phyloP scores from a whole-genome alignment of 225 moss, liverwort and hornwort species.

The Sphagnum tenellum region DNA sequence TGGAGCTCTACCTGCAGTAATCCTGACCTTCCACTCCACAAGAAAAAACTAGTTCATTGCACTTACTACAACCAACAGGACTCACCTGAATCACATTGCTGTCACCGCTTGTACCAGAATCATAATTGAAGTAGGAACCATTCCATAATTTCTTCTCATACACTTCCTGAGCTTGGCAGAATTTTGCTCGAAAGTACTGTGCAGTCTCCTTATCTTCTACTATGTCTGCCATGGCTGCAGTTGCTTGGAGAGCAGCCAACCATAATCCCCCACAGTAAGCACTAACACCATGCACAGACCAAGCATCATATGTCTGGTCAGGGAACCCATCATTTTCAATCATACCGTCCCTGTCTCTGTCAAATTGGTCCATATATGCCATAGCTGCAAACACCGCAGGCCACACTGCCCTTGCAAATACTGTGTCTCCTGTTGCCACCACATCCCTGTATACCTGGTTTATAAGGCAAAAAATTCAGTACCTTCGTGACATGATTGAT shows the following conservation, averaged over 20 bases:
- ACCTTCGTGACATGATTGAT: too few relatives aligned
- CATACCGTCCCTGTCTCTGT: slow-evolving; percentile 83
- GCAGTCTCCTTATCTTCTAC: slow-evolving; percentile 71
- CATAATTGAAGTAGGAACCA: slow-evolving; percentile 85
- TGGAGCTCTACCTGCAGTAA: too few relatives aligned
- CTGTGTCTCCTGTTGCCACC: slow-evolving; percentile 79
- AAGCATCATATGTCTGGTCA: slow-evolving; percentile 95
- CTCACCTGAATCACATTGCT: slow-evolving; percentile 79
- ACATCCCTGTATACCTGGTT: slow-evolving; percentile 78
- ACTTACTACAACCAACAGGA: too few relatives aligned
- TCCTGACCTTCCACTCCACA: too few relatives aligned
- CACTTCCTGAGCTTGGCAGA: slow-evolving; percentile 65
- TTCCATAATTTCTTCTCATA: slow-evolving; percentile 88
- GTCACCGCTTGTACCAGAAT: slow-evolving; percentile 67
- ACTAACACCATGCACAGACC: slow-evolving; percentile 89
- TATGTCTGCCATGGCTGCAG: slow-evolving; percentile 69
- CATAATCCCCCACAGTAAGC: slow-evolving; percentile 97
- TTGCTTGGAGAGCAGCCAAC: slow-evolving; percentile 88
- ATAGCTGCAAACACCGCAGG: slow-evolving; percentile 98
- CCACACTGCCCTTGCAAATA: slow-evolving; percentile 81
- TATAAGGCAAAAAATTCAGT: too few relatives aligned
- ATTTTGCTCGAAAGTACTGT: slow-evolving; percentile 75
- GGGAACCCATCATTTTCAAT: slow-evolving; percentile 98
- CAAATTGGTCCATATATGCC: slow-evolving; percentile 98
- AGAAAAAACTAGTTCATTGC: too few relatives aligned